Base-by-base conservation (phyloP, 2,329 filamentous ascomycete genomes). In the Scedosporium minutisporum region DNA sequence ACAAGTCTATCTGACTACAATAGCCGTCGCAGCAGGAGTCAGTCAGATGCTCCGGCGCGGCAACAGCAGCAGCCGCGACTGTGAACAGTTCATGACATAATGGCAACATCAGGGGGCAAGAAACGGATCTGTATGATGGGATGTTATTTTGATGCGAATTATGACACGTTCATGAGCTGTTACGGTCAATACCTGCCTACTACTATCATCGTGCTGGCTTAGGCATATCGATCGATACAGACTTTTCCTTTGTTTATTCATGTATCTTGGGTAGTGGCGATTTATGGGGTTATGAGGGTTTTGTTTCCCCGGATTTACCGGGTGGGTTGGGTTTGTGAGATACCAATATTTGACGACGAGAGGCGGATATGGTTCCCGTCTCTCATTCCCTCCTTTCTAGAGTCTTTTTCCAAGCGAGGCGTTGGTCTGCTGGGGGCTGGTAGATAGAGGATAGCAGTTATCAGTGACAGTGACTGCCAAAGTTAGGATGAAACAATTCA, bases 71-170 rank as follows among this genome's bases (percentile, higher is more conserved):
- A 55, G 23, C 51, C 2, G 16, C 21, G 51, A 25, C 51, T 55
- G 10, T 27, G 16, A 14, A 55, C 51, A 55, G 48, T 55, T 55
- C 48, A 55, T 27, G 48, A 55, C 12, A 23, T 29, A 55, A 97
- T 92, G 27, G 93, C 97, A 69, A 92, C 93, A 96, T 53, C n/a
- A 10, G 33, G 33, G 3, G 23, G 18, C 38, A 51, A 66, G 71
- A 44, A 72, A 68, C 63, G 9, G 63, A 61, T 70, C 68, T 71
- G 68, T 38, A 61, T 23, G 42, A 62, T 6, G 42, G 27, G 21
- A 60, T 57, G 25, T 63, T 57, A 33, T 63, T 57, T 46, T 42
- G 38, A 23, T 23, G 16, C 7, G 57, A 6, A 41, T 16, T 23
- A 21, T 33, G 4, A 21, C 25, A 41, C 7, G 10, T 25, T 53